These are phyloP conservation scores for Scenedesmus sp. DNA, from an alignment of 163 green algal species.

Conservation along the genomic window DNA sequence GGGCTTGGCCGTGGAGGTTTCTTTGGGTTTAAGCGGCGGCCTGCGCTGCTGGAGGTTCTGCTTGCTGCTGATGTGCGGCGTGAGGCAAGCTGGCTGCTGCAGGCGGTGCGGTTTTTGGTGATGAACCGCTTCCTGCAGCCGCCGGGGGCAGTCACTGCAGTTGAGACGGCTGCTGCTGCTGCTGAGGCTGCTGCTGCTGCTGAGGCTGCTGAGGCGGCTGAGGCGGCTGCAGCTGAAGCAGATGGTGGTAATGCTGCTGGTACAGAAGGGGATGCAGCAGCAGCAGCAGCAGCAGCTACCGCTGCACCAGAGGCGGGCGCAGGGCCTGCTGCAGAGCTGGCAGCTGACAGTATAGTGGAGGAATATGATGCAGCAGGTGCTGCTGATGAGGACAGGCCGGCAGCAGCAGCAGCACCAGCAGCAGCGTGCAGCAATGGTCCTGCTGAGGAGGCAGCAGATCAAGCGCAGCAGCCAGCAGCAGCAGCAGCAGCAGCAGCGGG, in stretches of 20 bases:
- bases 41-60: constrained; percentile 55
- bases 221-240: neutral
- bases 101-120: constrained; percentile 58
- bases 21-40: neutral
- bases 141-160: neutral
- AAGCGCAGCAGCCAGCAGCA: neutral
- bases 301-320: neutral
- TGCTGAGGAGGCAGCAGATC: neutral
- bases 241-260: neutral
- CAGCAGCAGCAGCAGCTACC: constrained; percentile 28
- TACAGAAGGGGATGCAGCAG: neutral
- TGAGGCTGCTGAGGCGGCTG: neutral
- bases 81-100: constrained; percentile 64
- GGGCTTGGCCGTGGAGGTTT: neutral
- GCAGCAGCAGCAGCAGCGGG: neutral
- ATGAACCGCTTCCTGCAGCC: constrained; percentile 63
- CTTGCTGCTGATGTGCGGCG: constrained; percentile 52
- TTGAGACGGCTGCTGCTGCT: neutral
- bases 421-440: neutral
- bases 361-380: neutral
- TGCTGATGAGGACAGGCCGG: neutral
- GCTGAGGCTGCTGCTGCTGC: neutral
- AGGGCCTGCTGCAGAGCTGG: neutral
- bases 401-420: neutral
- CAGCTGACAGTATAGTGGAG: neutral